Conservation (phyloP, 2,329 filamentous ascomycete genomes). For the Scedosporium dehoogii region DNA sequence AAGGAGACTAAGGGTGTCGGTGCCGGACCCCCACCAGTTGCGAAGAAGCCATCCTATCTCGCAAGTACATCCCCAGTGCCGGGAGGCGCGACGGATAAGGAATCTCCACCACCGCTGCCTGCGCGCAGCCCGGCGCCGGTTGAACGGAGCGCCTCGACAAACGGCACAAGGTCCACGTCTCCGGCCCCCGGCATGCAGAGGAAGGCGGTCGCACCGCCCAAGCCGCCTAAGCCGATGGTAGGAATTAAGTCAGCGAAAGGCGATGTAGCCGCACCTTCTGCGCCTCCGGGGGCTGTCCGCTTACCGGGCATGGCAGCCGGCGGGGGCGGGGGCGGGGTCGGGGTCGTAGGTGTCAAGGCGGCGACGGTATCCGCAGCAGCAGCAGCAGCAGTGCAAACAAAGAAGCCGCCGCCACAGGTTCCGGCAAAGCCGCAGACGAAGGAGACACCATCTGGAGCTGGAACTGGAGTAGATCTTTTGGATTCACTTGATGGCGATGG, state of each 20-base stretch:
- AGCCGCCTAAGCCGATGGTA: constrained; percentile 12
- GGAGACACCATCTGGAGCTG: constrained; percentile 12
- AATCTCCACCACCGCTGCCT: constrained; percentile 13
- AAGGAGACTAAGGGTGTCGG: neutral
- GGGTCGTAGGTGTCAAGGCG: neutral
- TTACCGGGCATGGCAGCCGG: neutral
- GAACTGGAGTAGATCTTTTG: constrained; percentile 34
- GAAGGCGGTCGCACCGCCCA: constrained; percentile 17
- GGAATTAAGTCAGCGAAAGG: constrained; percentile 1
- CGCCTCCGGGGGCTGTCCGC: neutral
- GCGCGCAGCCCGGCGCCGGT: constrained; percentile 11
- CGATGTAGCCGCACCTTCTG: neutral
- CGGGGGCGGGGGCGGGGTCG: neutral
- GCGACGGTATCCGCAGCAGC: neutral
- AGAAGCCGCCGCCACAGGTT: neutral
- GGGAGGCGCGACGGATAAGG: neutral
- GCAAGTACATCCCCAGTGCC: neutral
- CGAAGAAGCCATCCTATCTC: constrained; percentile 43
- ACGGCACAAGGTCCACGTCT: neutral
- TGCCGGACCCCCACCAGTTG: constrained; percentile 38
- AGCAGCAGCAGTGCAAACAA: neutral
- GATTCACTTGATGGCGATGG: constrained; percentile 24
- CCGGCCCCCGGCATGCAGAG: constrained; percentile 8
- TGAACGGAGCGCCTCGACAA: neutral
- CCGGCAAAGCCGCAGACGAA: constrained; percentile 14